Base-by-base conservation (phyloP, 2,329 filamentous ascomycete species). In the Phoma herbarum region DNA sequence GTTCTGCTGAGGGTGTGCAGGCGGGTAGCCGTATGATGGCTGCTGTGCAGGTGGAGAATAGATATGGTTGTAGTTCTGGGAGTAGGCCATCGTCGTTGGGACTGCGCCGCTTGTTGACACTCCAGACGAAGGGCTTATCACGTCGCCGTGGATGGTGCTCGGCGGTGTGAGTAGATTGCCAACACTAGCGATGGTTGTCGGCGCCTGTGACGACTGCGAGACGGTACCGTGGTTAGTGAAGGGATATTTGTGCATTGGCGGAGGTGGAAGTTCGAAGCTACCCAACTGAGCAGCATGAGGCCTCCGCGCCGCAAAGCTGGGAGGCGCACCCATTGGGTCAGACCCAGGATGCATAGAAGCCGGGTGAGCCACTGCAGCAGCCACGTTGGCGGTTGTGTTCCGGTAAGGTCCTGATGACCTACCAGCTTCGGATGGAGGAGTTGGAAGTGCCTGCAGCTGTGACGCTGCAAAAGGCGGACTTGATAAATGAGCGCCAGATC, bases 261-360 rank as follows among this genome's bases (percentile, higher is more conserved):
- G 87, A 52, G 88, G 86, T 50, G 74, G 64, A 49, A 92, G 84
- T 71, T 90, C 87, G 73, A 91, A 91, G 66, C 79, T 84, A 57
- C 89, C 89, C 62, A 93, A 83, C 68, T 85, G 85, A 57, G 85
- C 86, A 62, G 89, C 87, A 71, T 89, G 89, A 72, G 88, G 86
- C 77, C 90, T 86, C 71, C 90, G 86, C 76, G 88, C 84, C 67
- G 88, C 86, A 75, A 93, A 88, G 80, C 89, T 90, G 73, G 84
- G 82, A 68, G 85, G 83, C 70, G 83, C 81, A 76, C 83, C 83
- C 80, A 88, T 84, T 75, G 81, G 80, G 76, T 88, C 85, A 73
- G 86, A 78, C 73, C 83, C 82, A 75, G 85, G 80, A 79, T 86
- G 84, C 86, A 88, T 89, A 75, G 83, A 85, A 74, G 83, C 79